Evolutionary conservation across 1,284 basidiomycete species (phyloP).

Genomic region (Sporisorium reilianum): DNA sequence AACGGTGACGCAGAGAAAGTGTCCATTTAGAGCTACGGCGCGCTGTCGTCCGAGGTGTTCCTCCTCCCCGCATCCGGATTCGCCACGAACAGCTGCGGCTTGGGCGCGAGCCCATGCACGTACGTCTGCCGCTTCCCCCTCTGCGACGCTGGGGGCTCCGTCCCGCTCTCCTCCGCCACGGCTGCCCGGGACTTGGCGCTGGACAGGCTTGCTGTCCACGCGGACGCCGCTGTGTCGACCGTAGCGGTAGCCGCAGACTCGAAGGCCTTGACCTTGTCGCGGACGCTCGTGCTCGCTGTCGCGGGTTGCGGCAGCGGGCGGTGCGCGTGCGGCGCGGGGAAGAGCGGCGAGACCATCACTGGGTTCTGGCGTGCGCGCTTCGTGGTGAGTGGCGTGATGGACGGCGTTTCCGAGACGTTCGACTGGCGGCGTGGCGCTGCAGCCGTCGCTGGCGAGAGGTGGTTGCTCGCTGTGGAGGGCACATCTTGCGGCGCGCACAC

Average conservation of each 20-base stretch:
- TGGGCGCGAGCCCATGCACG: constrained; percentile 51
- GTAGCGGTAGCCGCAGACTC: constrained; percentile 41
- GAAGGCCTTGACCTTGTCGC: constrained; percentile 54
- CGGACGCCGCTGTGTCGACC: neutral
- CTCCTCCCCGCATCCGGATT: constrained; percentile 44
- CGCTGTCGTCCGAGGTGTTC: neutral
- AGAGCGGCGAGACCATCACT: constrained; percentile 48
- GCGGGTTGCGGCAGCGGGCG: neutral
- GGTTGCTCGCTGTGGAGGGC: too few relatives aligned
- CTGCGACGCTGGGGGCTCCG: constrained; percentile 5
- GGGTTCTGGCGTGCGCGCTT: constrained; percentile 58
- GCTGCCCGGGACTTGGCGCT: constrained; percentile 10
- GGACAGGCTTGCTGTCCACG: constrained; percentile 33
- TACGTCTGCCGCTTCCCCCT: neutral
- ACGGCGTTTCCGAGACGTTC: constrained; percentile 53
- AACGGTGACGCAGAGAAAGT: neutral
- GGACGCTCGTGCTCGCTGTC: constrained; percentile 25
- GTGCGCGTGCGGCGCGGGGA: constrained; percentile 28
- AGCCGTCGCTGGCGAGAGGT: neutral
- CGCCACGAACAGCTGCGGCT: constrained; percentile 59
- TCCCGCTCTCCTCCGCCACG: neutral
- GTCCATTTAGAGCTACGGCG: neutral
- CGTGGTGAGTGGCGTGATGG: constrained; percentile 60
- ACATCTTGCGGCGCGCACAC: constrained; percentile 21
- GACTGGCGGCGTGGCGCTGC: neutral